Conservation (phyloP, 805 yeast species). For the Candida jianshihensis region DNA sequence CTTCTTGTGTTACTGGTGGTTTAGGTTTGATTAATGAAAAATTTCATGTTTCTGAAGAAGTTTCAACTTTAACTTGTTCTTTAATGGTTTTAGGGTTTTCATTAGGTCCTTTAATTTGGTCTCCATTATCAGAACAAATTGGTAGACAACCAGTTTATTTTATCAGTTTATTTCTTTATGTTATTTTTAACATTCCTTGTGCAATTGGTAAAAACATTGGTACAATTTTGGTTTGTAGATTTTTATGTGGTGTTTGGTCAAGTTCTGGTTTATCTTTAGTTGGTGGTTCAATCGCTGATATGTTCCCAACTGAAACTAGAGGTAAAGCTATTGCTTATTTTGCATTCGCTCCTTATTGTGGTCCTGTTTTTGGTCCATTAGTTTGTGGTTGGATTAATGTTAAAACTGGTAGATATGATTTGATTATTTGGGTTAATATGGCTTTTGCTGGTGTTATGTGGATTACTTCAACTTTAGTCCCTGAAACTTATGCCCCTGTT, state of each 20-base stretch:
- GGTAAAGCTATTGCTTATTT: conserved; percentile 88
- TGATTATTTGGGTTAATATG: conserved; percentile 87
- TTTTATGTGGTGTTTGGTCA: conserved; percentile 81
- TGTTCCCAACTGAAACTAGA: conserved; percentile 74
- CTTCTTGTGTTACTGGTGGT: conserved; percentile 87
- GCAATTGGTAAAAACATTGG: conserved; percentile 81
- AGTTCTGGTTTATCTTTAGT: conserved; percentile 80
- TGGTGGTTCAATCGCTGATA: conserved; percentile 88
- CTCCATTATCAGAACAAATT: conserved; percentile 78
- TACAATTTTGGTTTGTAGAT: conserved; percentile 73
- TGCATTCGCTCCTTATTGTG: conserved; percentile 89
- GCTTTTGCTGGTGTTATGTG: conserved; percentile 86
- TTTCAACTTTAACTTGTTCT: conserved; percentile 72
- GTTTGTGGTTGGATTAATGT: conserved; percentile 82
- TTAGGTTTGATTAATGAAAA: conserved; percentile 58
- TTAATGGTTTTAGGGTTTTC: conserved; percentile 86
- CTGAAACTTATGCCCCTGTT: conserved; percentile 90
- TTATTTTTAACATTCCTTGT: conserved; percentile 79
- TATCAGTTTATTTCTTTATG: conserved; percentile 66
- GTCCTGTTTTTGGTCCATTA: conserved; percentile 86
- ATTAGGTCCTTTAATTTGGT: conserved; percentile 84
- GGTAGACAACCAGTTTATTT: conserved; percentile 84
- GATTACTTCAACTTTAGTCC: conserved; percentile 56
- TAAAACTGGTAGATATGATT: conserved; percentile 57
- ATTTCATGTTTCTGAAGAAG: conserved; percentile 69